Percentiles rank a stretch among this genome's conserved stretches.
Conservation (phyloP, 2,329 filamentous ascomycete genomes). For the Diaporthe sp. region DNA sequence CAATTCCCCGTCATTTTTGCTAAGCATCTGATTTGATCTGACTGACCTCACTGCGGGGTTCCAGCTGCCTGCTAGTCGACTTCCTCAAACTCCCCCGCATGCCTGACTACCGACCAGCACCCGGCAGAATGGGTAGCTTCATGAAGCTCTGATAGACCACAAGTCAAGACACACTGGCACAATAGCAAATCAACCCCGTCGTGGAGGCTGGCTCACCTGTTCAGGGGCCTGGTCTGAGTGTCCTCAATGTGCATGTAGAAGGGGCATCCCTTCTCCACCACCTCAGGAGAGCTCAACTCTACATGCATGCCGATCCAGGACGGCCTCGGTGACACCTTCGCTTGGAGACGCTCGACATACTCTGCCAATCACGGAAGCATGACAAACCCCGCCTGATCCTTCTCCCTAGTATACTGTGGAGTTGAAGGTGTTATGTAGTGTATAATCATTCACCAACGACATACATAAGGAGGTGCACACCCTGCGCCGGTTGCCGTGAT, state of each 20-base stretch:
- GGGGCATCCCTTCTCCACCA: background rate
- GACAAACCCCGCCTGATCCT: slow-evolving; percentile 22
- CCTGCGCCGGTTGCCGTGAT: background rate
- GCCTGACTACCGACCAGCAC: background rate
- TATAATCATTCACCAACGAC: background rate
- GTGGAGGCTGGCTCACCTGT: background rate
- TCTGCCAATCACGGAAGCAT: slow-evolving; percentile 28
- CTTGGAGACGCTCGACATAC: background rate
- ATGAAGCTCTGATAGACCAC: background rate
- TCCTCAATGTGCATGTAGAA: background rate
- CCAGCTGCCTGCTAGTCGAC: background rate
- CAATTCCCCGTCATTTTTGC: slow-evolving; percentile 3
- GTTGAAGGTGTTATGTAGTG: background rate
- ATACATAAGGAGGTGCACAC: slow-evolving; percentile 2
- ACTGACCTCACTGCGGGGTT: slow-evolving; percentile 27
- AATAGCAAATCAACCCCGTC: background rate
- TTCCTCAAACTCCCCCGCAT: background rate
- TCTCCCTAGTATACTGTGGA: background rate
- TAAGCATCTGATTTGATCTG: slow-evolving; percentile 13
- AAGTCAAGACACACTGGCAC: background rate
- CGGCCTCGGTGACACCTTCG: slow-evolving; percentile 2
- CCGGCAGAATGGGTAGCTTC: background rate
- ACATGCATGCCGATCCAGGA: background rate
- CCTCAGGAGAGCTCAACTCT: slow-evolving; percentile 10
- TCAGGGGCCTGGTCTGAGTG: background rate